phyloP scores from a whole-genome alignment of 257 asterid genomes.

The Gentiana dahurica region DNA sequence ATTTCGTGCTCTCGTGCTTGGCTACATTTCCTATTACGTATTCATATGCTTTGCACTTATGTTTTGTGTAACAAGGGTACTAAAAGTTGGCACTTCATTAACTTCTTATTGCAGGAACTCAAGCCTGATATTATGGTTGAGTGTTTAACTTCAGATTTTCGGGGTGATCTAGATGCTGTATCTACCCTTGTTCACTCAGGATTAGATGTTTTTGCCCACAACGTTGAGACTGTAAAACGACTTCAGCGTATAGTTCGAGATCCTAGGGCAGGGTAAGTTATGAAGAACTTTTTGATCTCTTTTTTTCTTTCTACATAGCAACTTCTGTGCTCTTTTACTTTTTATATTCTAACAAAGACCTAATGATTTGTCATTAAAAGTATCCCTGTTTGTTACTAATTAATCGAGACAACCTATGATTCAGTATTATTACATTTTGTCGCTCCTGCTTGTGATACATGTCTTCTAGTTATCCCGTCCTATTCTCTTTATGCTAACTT shows the following conservation, averaged over 20 bases:
- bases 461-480: too few relatives aligned
- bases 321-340: background rate
- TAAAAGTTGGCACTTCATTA: too few relatives aligned
- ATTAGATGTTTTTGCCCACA: constrained; percentile 94
- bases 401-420: background rate
- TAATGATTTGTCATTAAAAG: background rate
- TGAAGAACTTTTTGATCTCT: constrained; percentile 5
- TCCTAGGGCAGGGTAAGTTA: constrained; percentile 92
- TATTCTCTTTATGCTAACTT: too few relatives aligned
- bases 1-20: background rate
- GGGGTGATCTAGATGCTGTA: constrained; percentile 81
- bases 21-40: background rate
- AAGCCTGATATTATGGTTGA: constrained; percentile 91
- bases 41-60: too few relatives aligned
- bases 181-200: constrained; percentile 74
- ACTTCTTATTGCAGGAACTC: constrained; percentile 37
- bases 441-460: too few relatives aligned
- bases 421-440: background rate
- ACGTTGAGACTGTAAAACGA: constrained; percentile 77
- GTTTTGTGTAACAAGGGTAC: too few relatives aligned
- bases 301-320: background rate
- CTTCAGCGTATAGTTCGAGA: constrained; percentile 92
- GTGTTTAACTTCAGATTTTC: constrained; percentile 95
- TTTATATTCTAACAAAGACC: background rate
- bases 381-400: background rate